Conservation (phyloP, 2,329 filamentous ascomycete species). For the Trichothecium roseum region DNA sequence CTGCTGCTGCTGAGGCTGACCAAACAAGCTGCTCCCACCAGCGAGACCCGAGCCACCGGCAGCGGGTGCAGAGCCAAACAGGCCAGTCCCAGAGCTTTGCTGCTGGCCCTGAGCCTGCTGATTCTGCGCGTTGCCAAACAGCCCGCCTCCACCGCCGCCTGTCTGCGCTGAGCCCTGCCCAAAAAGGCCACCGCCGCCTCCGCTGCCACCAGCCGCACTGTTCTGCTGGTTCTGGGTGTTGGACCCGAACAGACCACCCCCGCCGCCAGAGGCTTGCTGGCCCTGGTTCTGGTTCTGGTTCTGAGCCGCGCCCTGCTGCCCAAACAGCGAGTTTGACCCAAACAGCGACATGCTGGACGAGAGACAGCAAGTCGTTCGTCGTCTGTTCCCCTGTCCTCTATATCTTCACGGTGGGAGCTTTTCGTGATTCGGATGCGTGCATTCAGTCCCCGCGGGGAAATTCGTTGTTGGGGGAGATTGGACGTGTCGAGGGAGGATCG, state of each 20-base stretch:
- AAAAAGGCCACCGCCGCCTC: conserved; percentile 6
- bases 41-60: conserved; percentile 12
- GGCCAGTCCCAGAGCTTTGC: neutral
- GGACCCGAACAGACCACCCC: conserved; percentile 4
- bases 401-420: no score
- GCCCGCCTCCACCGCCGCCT: conserved; percentile 6
- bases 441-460: conserved; percentile 1
- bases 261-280: neutral
- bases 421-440: no score
- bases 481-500: neutral
- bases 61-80: conserved; percentile 6
- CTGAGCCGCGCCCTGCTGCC: conserved; percentile 2
- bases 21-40: conserved; percentile 20
- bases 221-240: conserved; percentile 1
- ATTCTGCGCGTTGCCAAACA: conserved; percentile 7
- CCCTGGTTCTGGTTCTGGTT: neutral
- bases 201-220: conserved; percentile 1
- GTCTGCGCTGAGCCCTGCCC: conserved; percentile 5
- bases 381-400: conserved; percentile 2
- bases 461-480: conserved; percentile 1
- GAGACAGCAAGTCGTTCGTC: no score
- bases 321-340: conserved; percentile 12
- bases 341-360: conserved; percentile 22
- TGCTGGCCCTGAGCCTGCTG: conserved; percentile 4
- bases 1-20: conserved; percentile 14